Percentiles rank a stretch among this genome's conserved stretches.
phyloP scores from a whole-genome alignment of 208 protist genomes.

The Trypanosoma theileri region DNA sequence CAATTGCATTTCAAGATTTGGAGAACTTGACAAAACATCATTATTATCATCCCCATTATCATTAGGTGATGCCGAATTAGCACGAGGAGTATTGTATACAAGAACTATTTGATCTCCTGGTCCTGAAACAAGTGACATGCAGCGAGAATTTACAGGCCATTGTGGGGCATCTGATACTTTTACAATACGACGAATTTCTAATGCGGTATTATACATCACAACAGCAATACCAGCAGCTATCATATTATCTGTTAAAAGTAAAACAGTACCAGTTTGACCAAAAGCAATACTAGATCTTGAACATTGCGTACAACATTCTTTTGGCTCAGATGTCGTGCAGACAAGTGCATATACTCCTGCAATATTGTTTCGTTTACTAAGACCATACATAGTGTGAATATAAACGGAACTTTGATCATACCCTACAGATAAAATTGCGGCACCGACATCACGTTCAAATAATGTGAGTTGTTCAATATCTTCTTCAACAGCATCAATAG shows the following conservation, averaged over 20 bases:
- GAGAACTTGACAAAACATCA: slow-evolving; percentile 3
- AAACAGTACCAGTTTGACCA: slow-evolving; percentile 34
- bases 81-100: slow-evolving; percentile 29
- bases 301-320: slow-evolving; percentile 44
- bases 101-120: slow-evolving; percentile 51
- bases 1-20: slow-evolving; percentile 37
- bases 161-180: slow-evolving; percentile 37
- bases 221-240: slow-evolving; percentile 44
- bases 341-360: slow-evolving; percentile 40
- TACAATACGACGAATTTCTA: slow-evolving; percentile 55
- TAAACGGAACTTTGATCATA: slow-evolving; percentile 58
- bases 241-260: slow-evolving; percentile 84
- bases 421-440: slow-evolving; percentile 53
- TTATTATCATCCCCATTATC: neutral
- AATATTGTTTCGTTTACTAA: slow-evolving; percentile 56
- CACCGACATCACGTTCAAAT: slow-evolving; percentile 34
- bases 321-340: slow-evolving; percentile 53
- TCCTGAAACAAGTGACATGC: slow-evolving; percentile 46
- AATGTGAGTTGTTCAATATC: slow-evolving; percentile 53
- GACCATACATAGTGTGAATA: slow-evolving; percentile 61
- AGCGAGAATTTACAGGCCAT: slow-evolving; percentile 27
- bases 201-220: slow-evolving; percentile 54
- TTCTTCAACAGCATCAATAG: slow-evolving; percentile 51
- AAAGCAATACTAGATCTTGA: slow-evolving; percentile 67
- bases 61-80: neutral